Base-by-base conservation (phyloP, 305 asterid genomes). In the Fraxinus platypoda region DNA sequence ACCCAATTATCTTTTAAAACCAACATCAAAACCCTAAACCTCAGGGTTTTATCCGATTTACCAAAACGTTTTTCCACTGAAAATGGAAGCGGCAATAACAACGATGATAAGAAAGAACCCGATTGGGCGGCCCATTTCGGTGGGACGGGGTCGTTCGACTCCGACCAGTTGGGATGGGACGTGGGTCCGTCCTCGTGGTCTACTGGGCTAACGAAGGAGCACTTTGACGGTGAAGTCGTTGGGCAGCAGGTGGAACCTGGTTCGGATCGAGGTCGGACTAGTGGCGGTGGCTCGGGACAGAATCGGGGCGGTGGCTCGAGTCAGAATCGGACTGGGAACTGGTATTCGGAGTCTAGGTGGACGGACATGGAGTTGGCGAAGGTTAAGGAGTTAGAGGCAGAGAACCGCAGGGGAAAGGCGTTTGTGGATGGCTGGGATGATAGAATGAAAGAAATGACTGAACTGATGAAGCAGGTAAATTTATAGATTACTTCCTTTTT, bases 121-220 rank as follows among this genome's bases (percentile, higher is more conserved):
- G 88, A 90, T 86, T 89, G 92, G 93, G 84, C 76, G 41, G 64
- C 86, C 57, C 82, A 80, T 87, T 91, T 87, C 76, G 94, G 96
- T 0, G 92, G 86, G 37, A 7, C 85, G 49, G 82, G 78, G 25
- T 79, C 92, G 8, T 73, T 86, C 1, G 85, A 79, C 6, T 9
- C 80, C 68, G 93, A 93, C 38, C 75, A 88, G 28, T 81, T 90
- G 81, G 93, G 91, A 21, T 95, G 98, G 98, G 97, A 91, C 23
- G 75, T 13, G 8, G 91, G 88, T n/a, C 74, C 88, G 31, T 92
- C 97, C 17, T 90, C 99, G 25, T 95, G 99, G 99, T 91, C 97
- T 52, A 91, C 97, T 62, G 98, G 99, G 43, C 83, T 94, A 11
- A 94, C 99, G 21, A 92, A 87, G 84, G 98, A 94, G 82, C 97